Evolutionary conservation across 2,329 filamentous ascomycete species (phyloP), one percentile per base, ranked within the genome.

Genomic region (Diaporthe eres): DNA sequence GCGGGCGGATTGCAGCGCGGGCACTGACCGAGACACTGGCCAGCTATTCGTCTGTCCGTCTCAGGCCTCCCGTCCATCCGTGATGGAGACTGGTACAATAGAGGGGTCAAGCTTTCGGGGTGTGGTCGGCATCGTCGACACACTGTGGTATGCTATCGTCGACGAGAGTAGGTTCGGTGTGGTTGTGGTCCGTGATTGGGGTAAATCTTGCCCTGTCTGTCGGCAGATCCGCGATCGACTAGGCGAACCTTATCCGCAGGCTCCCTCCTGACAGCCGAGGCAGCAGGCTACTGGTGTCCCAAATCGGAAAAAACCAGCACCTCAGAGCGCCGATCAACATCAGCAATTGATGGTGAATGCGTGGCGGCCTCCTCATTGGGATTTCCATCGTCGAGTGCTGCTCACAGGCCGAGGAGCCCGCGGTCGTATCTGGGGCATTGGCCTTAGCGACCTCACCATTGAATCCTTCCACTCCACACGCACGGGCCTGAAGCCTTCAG

Each of bases 141-240:
- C 49, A 55, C n/a, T 39, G 28, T 19, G 34, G 65, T 12, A 55
- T 6, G 65, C 49, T 25, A 34, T 55, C n/a, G 49, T 22, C 12
- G 31, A 8, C 34, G 49, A 55, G 15, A 47, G 47, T 70, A 42
- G 31, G 22, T 25, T 28, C 28, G 31, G 49, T 28, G 65, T 55
- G 31, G 34, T 55, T 39, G 65, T 55, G 65, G 47, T 55, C 34
- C 49, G 65, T 55, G 49, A 53, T 70, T 55, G 31, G 65, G 47
- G 65, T 55, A 55, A 70, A 70, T 70, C 49, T 70, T 70, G 49
- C 65, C 49, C 47, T 53, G 34, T 55, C 65, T 42, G 31, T 70
- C 65, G 65, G 65, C 65, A 42, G 65, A 70, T 70, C 61, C 65
- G 34, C 65, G 49, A 70, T 70, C 65, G 65, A 70, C 65, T 55